phyloP scores from a whole-genome alignment of 768 basidiomycete genomes.

The Psilocybe subaeruginosa region DNA sequence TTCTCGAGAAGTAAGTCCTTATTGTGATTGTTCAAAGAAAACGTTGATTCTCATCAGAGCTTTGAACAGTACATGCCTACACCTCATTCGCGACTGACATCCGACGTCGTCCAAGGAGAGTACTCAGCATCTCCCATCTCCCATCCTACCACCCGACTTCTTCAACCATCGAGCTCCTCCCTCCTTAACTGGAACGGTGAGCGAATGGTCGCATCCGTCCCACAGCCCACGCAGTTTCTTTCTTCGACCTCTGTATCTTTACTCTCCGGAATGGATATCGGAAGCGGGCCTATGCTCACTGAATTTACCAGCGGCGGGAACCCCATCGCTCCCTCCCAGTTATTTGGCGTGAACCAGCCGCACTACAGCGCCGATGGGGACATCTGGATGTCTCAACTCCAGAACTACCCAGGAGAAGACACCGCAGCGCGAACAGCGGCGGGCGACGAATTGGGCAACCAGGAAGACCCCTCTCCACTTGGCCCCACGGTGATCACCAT shows the following conservation, averaged over 20 bases:
- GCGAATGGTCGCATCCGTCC: conserved; percentile 17
- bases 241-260: conserved; percentile 24
- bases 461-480: neutral
- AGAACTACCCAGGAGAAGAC: neutral
- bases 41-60: neutral
- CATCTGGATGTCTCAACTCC: conserved; percentile 18
- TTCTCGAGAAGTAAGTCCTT: conserved; percentile 15
- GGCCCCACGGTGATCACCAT: neutral
- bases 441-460: neutral
- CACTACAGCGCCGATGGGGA: conserved; percentile 12
- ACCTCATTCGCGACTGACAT: conserved; percentile 6
- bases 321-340: conserved; percentile 15
- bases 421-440: neutral
- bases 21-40: neutral
- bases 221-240: conserved; percentile 24
- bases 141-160: conserved; percentile 13
- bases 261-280: conserved; percentile 15
- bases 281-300: conserved; percentile 13
- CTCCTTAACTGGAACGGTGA: conserved; percentile 43
- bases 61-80: conserved; percentile 15
- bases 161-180: conserved; percentile 34
- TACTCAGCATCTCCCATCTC: conserved; percentile 15
- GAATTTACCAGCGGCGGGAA: conserved; percentile 24
- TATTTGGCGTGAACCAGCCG: conserved; percentile 5
- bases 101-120: neutral